phyloP scores from a whole-genome alignment of 2,329 filamentous ascomycete species.

The Chalaropsis thielavioides region DNA sequence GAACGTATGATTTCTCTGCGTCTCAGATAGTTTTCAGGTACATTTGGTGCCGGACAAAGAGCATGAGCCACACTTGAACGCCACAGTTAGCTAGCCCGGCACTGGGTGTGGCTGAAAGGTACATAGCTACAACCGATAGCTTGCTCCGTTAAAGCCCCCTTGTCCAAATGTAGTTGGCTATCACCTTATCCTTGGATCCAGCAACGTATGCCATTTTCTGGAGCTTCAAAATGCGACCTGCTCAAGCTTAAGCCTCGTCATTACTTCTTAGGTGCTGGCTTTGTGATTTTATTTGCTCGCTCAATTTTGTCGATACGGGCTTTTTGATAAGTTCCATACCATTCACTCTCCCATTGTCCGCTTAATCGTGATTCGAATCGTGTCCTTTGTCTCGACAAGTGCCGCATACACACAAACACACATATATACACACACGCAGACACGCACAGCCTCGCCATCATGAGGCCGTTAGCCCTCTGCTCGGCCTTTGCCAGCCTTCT shows the following conservation, averaged over 20 bases:
- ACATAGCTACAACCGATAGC: neutral
- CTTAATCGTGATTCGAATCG: neutral
- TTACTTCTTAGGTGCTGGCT: slow-evolving; percentile 16
- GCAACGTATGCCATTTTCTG: slow-evolving; percentile 23
- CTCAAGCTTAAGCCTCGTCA: slow-evolving; percentile 15
- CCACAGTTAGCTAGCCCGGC: neutral
- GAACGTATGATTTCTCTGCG: neutral
- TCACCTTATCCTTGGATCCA: slow-evolving; percentile 19
- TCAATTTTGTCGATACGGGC: neutral
- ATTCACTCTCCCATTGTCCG: neutral
- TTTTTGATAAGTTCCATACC: neutral
- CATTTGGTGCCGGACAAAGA: neutral
- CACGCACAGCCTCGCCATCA: slow-evolving; percentile 21
- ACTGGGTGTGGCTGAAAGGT: neutral
- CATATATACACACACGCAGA: neutral
- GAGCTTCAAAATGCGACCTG: slow-evolving; percentile 11
- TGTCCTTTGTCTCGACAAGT: slow-evolving; percentile 9
- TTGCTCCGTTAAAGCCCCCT: neutral
- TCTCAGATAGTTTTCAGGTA: neutral
- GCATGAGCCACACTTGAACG: neutral
- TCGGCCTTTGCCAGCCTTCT: slow-evolving; percentile 46
- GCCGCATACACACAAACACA: neutral
- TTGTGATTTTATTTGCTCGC: slow-evolving; percentile 7
- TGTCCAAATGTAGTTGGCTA: neutral
- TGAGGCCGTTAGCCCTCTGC: slow-evolving; percentile 35